These are phyloP conservation scores for Zasmidium angulare DNA, from an alignment of 2,329 filamentous ascomycete genomes.

Conservation along the genomic window DNA sequence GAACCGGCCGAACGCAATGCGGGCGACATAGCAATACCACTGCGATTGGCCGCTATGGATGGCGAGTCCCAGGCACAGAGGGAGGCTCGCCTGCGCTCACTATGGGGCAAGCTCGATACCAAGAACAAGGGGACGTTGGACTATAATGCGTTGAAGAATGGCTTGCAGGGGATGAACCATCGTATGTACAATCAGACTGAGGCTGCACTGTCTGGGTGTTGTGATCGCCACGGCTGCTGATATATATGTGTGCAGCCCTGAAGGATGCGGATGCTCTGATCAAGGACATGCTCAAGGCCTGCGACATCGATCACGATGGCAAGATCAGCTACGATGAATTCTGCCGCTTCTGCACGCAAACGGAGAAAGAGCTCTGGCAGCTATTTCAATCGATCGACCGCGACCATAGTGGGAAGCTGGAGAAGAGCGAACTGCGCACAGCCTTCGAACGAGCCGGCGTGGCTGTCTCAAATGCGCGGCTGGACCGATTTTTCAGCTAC, in stretches of 20 bases:
- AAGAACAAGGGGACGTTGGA: slow-evolving; percentile 77
- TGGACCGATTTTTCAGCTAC: slow-evolving; percentile 83
- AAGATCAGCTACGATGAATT: slow-evolving; percentile 95
- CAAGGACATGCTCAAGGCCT: slow-evolving; percentile 72
- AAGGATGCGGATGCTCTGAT: slow-evolving; percentile 91
- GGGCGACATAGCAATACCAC: slow-evolving; percentile 1
- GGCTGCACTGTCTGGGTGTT: not conserved
- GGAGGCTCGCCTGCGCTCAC: slow-evolving; percentile 75
- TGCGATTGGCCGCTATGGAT: slow-evolving; percentile 54
- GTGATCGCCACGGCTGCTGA: slow-evolving; percentile 12
- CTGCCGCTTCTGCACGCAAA: slow-evolving; percentile 78
- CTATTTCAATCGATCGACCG: slow-evolving; percentile 87
- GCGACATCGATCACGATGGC: slow-evolving; percentile 85
- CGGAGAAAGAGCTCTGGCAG: slow-evolving; percentile 76
- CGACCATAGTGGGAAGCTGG: slow-evolving; percentile 80
- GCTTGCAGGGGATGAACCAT: slow-evolving; percentile 85
- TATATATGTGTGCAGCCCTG: slow-evolving; percentile 54
- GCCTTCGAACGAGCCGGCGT: slow-evolving; percentile 80
- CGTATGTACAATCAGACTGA: slow-evolving; percentile 56
- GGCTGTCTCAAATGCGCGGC: slow-evolving; percentile 70
- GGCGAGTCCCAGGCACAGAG: slow-evolving; percentile 74
- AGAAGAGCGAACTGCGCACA: slow-evolving; percentile 76
- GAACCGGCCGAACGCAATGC: slow-evolving; percentile 14
- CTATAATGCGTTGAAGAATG: slow-evolving; percentile 78
- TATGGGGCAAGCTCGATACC: slow-evolving; percentile 82